Conservation (phyloP, 805 yeast species). For the Torulaspora quercuum region DNA sequence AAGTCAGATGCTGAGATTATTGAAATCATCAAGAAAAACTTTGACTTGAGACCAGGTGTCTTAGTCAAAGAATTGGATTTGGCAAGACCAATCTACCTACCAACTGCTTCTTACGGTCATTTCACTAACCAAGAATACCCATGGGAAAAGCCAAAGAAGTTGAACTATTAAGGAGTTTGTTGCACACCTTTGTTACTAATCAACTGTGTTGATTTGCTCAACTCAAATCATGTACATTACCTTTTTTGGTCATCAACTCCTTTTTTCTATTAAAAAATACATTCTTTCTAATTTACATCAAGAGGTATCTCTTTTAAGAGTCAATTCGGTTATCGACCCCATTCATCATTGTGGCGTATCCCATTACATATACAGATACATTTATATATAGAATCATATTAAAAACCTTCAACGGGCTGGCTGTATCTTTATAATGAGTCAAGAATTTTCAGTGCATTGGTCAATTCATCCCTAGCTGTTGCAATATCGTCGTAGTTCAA, state of each 20-base stretch:
- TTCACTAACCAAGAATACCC: constrained; percentile 98
- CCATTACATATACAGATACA: too few relatives aligned
- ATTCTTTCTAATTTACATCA: too few relatives aligned
- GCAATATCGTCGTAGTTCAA: constrained; percentile 68
- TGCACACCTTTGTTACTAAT: constrained; percentile 2
- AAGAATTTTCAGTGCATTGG: constrained; percentile 40
- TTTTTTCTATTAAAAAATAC: too few relatives aligned
- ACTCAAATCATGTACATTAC: constrained; percentile 24
- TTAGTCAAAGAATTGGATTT: constrained; percentile 93
- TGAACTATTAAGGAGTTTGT: constrained; percentile 47
- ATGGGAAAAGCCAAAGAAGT: constrained; percentile 95
- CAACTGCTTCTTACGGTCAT: constrained; percentile 99
- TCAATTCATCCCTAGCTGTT: constrained; percentile 63
- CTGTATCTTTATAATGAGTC: constrained; percentile 5
- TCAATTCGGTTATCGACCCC: constrained; percentile 2
- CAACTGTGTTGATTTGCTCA: constrained; percentile 20
- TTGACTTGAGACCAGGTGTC: constrained; percentile 99
- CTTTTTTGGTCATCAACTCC: too few relatives aligned
- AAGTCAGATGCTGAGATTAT: constrained; percentile 87
- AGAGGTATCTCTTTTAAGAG: too few relatives aligned
- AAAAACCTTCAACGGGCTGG: constrained; percentile 19
- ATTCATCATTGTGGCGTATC: constrained; percentile 6
- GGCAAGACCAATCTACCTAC: constrained; percentile 98
- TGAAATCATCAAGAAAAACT: constrained; percentile 86
- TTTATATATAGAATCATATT: constrained; percentile 8